Evolutionary conservation across 805 yeast species (phyloP).

Genomic region (Metschnikowia reukaufii): DNA sequence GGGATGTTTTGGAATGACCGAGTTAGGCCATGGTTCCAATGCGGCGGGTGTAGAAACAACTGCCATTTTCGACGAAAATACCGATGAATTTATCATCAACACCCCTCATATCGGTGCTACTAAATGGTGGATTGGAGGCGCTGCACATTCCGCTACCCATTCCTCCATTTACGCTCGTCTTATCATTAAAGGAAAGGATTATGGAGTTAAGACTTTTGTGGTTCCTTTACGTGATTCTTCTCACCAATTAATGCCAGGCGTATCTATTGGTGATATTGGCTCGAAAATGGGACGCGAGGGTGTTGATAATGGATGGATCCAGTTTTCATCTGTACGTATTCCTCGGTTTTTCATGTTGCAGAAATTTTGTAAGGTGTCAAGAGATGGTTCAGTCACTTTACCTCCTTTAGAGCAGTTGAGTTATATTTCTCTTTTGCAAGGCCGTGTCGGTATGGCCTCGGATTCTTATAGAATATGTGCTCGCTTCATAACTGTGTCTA

Average conservation of each 20-base stretch:
- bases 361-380: conserved; percentile 41
- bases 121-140: conserved; percentile 53
- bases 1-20: conserved; percentile 26
- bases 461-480: conserved; percentile 46
- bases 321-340: conserved; percentile 43
- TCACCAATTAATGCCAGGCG: conserved; percentile 45
- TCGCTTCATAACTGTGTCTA: conserved; percentile 43
- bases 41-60: conserved; percentile 24
- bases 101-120: conserved; percentile 51
- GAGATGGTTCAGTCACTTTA: conserved; percentile 40
- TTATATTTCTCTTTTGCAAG: conserved; percentile 44
- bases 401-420: conserved; percentile 48
- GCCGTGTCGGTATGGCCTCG: conserved; percentile 45
- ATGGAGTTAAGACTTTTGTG: conserved; percentile 47
- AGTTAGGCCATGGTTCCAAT: conserved; percentile 24
- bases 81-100: conserved; percentile 44
- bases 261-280: conserved; percentile 47
- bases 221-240: conserved; percentile 47
- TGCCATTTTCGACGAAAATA: conserved; percentile 38
- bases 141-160: conserved; percentile 49
- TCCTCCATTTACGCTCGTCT: conserved; percentile 42
- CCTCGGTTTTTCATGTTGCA: conserved; percentile 49
- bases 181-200: conserved; percentile 44
- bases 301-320: conserved; percentile 51
- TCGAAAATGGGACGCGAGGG: conserved; percentile 52